phyloP scores from a whole-genome alignment of 352 stramenopile species.

The Phytophthora macrochlamydospora region DNA sequence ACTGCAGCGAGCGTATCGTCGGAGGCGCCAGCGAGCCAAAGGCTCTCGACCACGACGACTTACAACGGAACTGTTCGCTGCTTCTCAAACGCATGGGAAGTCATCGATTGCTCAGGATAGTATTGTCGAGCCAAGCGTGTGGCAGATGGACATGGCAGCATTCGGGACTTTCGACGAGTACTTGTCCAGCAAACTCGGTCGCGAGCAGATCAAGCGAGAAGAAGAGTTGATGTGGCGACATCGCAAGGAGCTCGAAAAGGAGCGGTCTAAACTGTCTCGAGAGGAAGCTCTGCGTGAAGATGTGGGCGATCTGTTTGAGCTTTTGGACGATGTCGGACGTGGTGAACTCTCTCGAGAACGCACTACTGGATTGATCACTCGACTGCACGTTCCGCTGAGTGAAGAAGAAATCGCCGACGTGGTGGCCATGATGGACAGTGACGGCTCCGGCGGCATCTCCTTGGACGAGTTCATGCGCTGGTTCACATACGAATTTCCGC shows the following conservation, averaged over 20 bases:
- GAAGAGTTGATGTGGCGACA: conserved; percentile 44
- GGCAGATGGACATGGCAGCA: conserved; percentile 56
- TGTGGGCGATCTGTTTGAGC: conserved; percentile 70
- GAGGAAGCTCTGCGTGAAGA: conserved; percentile 61
- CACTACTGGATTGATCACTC: conserved; percentile 53
- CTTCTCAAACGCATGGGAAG: conserved; percentile 48
- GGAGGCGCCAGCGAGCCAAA: conserved; percentile 43
- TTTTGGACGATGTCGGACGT: conserved; percentile 55
- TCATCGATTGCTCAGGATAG: conserved; percentile 1
- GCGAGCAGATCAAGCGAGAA: conserved; percentile 58
- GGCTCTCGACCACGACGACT: conserved; percentile 44
- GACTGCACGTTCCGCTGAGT: conserved; percentile 63
- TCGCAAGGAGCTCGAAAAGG: conserved; percentile 38
- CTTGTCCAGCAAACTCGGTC: conserved; percentile 49
- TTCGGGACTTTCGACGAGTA: conserved; percentile 69
- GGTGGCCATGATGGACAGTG: conserved; percentile 83
- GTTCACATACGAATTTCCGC: conserved; percentile 64
- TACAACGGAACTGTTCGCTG: conserved; percentile 49
- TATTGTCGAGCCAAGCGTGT: not conserved
- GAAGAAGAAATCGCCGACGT: conserved; percentile 63
- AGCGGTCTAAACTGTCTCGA: conserved; percentile 38
- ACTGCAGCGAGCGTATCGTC: conserved; percentile 69
- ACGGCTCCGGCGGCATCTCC: conserved; percentile 68
- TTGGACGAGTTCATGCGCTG: conserved; percentile 70
- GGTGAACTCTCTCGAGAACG: conserved; percentile 57